A percentile compares a stretch with the other conserved stretches of the same genome.
Conservation (phyloP, 495 filamentous ascomycete genomes). For the Lichenothelia convexa region DNA sequence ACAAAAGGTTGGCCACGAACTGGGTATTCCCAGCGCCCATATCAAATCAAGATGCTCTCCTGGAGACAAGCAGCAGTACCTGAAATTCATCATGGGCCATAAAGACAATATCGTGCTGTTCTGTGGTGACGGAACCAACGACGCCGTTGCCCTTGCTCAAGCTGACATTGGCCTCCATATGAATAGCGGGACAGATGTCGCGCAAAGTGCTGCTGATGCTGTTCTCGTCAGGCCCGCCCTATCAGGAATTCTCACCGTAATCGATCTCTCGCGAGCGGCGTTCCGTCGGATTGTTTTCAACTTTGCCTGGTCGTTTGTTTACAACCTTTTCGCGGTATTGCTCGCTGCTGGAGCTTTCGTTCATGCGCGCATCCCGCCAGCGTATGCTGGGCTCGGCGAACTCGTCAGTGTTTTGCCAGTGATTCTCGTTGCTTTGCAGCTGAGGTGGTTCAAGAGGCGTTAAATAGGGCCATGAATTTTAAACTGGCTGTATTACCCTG, state of each 20-base stretch:
- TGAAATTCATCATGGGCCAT: constrained; percentile 24
- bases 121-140: constrained; percentile 67
- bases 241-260: constrained; percentile 35
- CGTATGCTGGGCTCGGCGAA: constrained; percentile 62
- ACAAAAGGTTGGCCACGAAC: constrained; percentile 27
- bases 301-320: constrained; percentile 55
- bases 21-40: constrained; percentile 32
- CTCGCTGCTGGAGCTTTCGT: constrained; percentile 54
- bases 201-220: constrained; percentile 48
- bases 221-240: constrained; percentile 45
- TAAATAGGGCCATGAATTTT: neutral
- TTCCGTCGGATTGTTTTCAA: constrained; percentile 44
- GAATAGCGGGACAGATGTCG: constrained; percentile 42
- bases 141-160: constrained; percentile 52
- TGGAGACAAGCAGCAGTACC: constrained; percentile 42
- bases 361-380: constrained; percentile 43
- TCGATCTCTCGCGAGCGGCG: constrained; percentile 38
- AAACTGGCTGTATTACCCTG: neutral
- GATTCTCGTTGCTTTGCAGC: constrained; percentile 34
- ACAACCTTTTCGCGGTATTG: constrained; percentile 55
- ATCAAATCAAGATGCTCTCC: constrained; percentile 36
- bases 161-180: constrained; percentile 61
- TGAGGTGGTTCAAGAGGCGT: constrained; percentile 30
- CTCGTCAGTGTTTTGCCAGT: constrained; percentile 63
- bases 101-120: constrained; percentile 36